Base-by-base conservation (phyloP, 331 rosid species). In the Phaseolus coccineus region DNA sequence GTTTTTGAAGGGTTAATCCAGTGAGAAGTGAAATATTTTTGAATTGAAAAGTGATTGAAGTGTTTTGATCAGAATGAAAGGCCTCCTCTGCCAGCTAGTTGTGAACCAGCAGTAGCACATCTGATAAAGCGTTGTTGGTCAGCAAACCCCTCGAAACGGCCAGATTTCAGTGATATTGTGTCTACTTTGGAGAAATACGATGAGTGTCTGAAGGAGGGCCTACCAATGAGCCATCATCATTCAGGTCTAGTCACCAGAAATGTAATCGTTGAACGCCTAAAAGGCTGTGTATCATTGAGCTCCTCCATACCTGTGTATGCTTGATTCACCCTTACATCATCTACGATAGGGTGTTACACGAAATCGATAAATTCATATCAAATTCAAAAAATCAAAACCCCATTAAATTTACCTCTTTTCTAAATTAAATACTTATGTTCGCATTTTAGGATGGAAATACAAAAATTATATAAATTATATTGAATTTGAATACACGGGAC, bases 41-140 rank as follows among this genome's bases (percentile, higher is more conserved):
- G 0, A 28, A 27, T 27, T 11, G 50, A 16, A 53, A 16, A 57
- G 10, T 78, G 52, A 69, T 16, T 44, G 4, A 57, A 6, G 19
- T 12, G 1, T 35, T 50, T 62, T 77, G 63, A 48, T 82, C 93
- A 93, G 98, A 91, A 93, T 37, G 97, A 93, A 71, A 80, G 98
- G 58, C 98, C 98, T 71, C 95, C 97, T n/a, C 16, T 93, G 70
- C 92, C 95, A 46, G 92, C 89, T 3, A 93, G 93, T 84, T 93
- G 98, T 84, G 87, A 90, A 69, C 92, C 97, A 0, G 93, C 93
- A 27, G 77, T 93, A 2, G 98, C 95, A 5, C 95, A 90, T 81
- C 87, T 93, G 56, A 91, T 93, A 37, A 93, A 91, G 88, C 87
- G 91, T 24, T 93, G 97, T 56, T 91, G 97, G 98, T 89, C 93